These are phyloP conservation scores for Candida anutae DNA, from an alignment of 1,139 yeast species.

Conservation along the genomic window DNA sequence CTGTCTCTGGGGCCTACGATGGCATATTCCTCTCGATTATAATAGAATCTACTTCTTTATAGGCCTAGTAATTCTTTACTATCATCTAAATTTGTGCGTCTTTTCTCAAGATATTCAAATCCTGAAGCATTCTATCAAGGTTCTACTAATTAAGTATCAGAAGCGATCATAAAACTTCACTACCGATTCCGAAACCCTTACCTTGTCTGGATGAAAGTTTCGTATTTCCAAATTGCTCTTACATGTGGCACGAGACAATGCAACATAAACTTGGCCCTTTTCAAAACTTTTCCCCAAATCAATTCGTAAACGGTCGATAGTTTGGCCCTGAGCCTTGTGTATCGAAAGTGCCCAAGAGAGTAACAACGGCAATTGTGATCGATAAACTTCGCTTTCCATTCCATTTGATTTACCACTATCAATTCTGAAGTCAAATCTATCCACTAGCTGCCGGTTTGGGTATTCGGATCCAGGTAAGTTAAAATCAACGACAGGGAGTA, in stretches of 20 bases:
- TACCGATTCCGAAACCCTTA: conserved; percentile 61
- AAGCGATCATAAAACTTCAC: conserved; percentile 52
- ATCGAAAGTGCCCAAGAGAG: conserved; percentile 87
- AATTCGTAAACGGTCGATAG: conserved; percentile 69
- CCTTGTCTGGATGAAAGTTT: conserved; percentile 58
- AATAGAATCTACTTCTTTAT: no score
- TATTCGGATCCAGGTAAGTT: conserved; percentile 19
- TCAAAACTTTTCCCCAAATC: conserved; percentile 69
- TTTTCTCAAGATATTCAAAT: no score
- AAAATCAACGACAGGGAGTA: conserved; percentile 54
- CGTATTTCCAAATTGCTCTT: conserved; percentile 65
- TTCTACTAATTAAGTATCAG: no score
- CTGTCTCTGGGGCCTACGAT: no score
- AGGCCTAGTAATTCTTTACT: no score
- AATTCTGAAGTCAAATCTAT: conserved; percentile 67
- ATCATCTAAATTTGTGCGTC: no score
- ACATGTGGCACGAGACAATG: conserved; percentile 80
- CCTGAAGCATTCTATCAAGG: no score
- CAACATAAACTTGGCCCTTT: conserved; percentile 93
- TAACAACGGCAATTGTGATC: conserved; percentile 67
- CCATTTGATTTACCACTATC: conserved; percentile 9
- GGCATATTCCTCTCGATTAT: no score
- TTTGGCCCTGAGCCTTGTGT: conserved; percentile 91
- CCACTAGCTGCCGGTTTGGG: conserved; percentile 47
- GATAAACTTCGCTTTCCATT: conserved; percentile 42